phyloP scores from a whole-genome alignment of 1,139 yeast genomes.

The Sugiyamaella novakii region DNA sequence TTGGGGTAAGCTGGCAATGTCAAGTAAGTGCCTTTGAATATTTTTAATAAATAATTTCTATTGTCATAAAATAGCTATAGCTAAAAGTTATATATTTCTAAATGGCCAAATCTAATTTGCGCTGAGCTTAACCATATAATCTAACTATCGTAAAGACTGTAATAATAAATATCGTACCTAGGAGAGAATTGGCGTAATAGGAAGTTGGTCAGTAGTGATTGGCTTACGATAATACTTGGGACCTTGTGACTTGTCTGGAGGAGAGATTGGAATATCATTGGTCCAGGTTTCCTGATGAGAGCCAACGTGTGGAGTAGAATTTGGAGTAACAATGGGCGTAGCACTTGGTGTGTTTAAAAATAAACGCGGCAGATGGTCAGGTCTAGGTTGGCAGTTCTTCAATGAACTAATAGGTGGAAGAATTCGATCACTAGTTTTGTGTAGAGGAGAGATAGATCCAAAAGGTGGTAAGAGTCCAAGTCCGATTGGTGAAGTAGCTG shows the following conservation, averaged over 20 bases:
- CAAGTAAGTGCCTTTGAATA: too few relatives aligned
- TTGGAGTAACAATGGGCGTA: neutral
- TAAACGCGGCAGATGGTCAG: neutral
- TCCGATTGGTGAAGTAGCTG: neutral
- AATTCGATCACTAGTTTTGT: neutral
- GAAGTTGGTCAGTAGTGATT: constrained; percentile 12
- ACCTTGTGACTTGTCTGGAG: neutral
- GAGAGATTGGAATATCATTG: too few relatives aligned
- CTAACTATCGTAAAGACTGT: too few relatives aligned
- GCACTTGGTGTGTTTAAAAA: neutral
- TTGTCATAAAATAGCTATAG: too few relatives aligned
- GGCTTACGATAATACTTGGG: neutral
- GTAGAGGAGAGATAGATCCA: neutral
- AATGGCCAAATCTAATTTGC: too few relatives aligned
- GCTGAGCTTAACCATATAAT: too few relatives aligned
- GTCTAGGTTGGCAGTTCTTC: neutral
- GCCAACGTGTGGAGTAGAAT: neutral
- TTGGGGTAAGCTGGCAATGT: too few relatives aligned
- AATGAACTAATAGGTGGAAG: constrained; percentile 3
- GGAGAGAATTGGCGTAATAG: constrained; percentile 5
- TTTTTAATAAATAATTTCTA: too few relatives aligned
- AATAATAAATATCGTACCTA: too few relatives aligned
- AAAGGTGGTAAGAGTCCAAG: constrained; percentile 5
- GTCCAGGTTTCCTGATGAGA: too few relatives aligned
- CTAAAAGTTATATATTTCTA: too few relatives aligned